phyloP scores from a whole-genome alignment of 352 stramenopile genomes.

The Pythium coloratum region DNA sequence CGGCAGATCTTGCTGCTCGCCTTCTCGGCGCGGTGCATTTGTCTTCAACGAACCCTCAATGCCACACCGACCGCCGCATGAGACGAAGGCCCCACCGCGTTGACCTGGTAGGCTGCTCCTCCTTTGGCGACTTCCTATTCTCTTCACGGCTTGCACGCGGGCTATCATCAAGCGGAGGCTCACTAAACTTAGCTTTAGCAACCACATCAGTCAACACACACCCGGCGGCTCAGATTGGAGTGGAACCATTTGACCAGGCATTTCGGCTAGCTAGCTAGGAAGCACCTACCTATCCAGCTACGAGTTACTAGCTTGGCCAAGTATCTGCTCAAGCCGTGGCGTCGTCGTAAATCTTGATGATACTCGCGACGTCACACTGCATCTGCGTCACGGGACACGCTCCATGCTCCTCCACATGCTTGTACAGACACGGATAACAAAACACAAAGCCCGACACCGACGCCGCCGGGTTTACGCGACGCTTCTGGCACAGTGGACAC shows the following conservation, averaged over 20 bases:
- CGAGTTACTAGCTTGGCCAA: background rate
- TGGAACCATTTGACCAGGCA: background rate
- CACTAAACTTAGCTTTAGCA: slow-evolving; percentile 1
- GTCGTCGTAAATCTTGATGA: slow-evolving; percentile 87
- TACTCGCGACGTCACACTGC: slow-evolving; percentile 55
- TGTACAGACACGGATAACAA: slow-evolving; percentile 83
- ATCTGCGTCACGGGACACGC: slow-evolving; percentile 81
- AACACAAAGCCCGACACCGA: slow-evolving; percentile 77
- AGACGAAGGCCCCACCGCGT: background rate
- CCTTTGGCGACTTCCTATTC: background rate
- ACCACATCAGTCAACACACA: slow-evolving; percentile 1
- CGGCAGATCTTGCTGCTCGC: slow-evolving; percentile 77
- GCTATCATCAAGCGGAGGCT: background rate
- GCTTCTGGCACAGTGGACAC: slow-evolving; percentile 72
- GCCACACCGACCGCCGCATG: background rate
- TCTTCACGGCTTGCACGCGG: background rate
- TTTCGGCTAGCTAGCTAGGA: background rate
- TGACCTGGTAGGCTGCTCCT: background rate
- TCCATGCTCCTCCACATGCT: slow-evolving; percentile 65
- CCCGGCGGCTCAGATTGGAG: background rate
- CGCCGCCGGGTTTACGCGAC: slow-evolving; percentile 75
- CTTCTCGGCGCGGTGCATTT: slow-evolving; percentile 71
- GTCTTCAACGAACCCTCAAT: background rate
- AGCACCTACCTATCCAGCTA: background rate
- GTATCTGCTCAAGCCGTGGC: slow-evolving; percentile 18